Base-by-base conservation (phyloP, 1,139 yeast species). In the Kazachstania sp. region DNA sequence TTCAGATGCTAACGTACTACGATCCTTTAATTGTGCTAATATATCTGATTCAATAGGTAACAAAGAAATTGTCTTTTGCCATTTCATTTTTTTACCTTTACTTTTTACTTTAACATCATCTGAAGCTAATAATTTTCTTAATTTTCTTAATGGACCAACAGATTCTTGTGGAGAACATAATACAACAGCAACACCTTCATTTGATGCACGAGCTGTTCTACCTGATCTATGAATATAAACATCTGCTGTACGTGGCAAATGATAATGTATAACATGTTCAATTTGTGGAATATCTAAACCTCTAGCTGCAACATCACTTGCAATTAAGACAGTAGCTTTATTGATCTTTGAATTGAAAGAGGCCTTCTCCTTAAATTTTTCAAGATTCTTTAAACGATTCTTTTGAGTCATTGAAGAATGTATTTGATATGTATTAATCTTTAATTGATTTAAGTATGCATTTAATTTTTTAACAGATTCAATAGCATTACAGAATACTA, bases 261-360 rank as follows among this genome's bases (percentile, higher is more conserved):
- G 97, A 61, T 92, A 92, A 65, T 92, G 98, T 13, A 92, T 87
- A 39, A 94, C 98, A 65, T 92, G 98, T 59, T 88, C 85, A 46
- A 94, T 90, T 43, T 78, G 77, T 2, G 95, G 85, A 50, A 94
- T 87, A 73, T 94, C 99, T 51, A 94, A 74, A 51, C 99, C 99
- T 71, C 99, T 79, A 6, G 99, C 98, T 2, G 99, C 98, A 45
- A 92, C 97, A 67, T 92, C 99, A 1, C 97, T 87, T 1, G 97
- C 96, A 46, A 94, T 78, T 47, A 94, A 72, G 1, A 92, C 90
- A 0, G 87, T 77, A 2, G 86, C 75, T 53, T 72, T 74, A 20
- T 58, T 56, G 8, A 51, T 39, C 2, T 30, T 37, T 16, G 46
- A 48, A 48, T 72, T 68, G 38, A 67, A 64, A 6, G 66, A 62